phyloP scores from a whole-genome alignment of 1,284 basidiomycete species.

The Tranzscheliella williamsii region DNA sequence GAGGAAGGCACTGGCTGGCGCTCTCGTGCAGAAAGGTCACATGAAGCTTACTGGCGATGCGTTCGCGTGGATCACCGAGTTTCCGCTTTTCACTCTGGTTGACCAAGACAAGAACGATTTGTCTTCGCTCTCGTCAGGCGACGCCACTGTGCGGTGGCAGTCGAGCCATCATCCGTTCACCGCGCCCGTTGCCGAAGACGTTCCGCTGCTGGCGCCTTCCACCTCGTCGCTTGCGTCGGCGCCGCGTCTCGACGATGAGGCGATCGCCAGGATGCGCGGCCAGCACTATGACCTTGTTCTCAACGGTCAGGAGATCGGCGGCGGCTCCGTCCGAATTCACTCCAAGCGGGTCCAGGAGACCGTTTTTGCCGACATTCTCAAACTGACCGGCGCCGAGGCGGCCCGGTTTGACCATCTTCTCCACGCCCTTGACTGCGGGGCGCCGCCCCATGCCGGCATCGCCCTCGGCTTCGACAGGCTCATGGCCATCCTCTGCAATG shows the following conservation, averaged over 20 bases:
- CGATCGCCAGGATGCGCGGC: constrained; percentile 67
- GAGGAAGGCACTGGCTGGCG: constrained; percentile 70
- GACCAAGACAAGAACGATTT: constrained; percentile 85
- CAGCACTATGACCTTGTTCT: constrained; percentile 98
- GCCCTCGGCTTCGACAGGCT: constrained; percentile 83
- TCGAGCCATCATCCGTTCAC: constrained; percentile 94
- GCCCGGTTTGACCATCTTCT: constrained; percentile 80
- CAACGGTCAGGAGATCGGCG: constrained; percentile 90
- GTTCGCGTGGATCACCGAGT: constrained; percentile 93
- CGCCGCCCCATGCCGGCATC: constrained; percentile 93
- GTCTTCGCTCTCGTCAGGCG: constrained; percentile 61
- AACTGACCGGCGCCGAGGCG: constrained; percentile 74
- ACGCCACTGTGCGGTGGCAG: constrained; percentile 69
- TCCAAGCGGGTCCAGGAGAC: constrained; percentile 81
- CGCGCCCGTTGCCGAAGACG: constrained; percentile 87
- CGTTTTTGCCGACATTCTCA: constrained; percentile 76
- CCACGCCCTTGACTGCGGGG: constrained; percentile 81
- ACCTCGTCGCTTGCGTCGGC: background rate
- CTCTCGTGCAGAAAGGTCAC: constrained; percentile 69
- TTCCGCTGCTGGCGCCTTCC: constrained; percentile 70
- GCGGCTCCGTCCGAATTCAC: constrained; percentile 89
- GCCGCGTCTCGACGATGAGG: background rate
- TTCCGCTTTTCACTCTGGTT: constrained; percentile 85
- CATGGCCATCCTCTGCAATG: constrained; percentile 83
- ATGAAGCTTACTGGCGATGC: constrained; percentile 66